Evolutionary conservation across 768 basidiomycete species (phyloP).

Genomic region (Termitomyces sp.): DNA sequence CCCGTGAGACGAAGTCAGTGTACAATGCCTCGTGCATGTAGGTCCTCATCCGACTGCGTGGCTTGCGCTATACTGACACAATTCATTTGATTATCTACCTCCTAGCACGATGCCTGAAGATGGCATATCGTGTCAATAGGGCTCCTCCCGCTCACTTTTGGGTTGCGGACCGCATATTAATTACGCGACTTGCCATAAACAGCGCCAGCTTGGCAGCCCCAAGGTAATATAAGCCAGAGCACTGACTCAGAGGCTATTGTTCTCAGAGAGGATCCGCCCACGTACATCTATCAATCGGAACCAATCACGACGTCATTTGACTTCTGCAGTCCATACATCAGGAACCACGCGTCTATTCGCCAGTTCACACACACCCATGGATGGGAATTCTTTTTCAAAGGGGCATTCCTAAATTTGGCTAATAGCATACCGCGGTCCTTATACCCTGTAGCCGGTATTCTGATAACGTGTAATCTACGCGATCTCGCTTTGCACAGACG

Average conservation of each 20-base stretch:
- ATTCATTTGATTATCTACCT: slow-evolving; percentile 1
- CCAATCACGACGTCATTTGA: slow-evolving; percentile 3
- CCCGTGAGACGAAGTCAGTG: slow-evolving; percentile 6
- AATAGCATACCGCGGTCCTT: background rate
- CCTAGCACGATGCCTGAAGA: background rate
- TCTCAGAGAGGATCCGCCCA: background rate
- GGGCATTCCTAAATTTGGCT: background rate
- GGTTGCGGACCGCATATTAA: background rate
- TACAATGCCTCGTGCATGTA: slow-evolving; percentile 8
- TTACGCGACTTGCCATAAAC: background rate
- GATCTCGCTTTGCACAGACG: background rate
- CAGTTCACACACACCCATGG: background rate
- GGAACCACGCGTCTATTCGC: background rate
- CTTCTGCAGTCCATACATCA: background rate
- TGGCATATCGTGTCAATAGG: background rate
- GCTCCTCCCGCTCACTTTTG: background rate
- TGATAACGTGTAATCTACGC: background rate
- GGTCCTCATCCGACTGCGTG: background rate
- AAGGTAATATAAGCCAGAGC: background rate
- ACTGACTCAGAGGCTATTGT: background rate
- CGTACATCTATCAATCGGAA: background rate
- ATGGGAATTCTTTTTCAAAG: background rate
- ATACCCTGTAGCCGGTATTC: background rate
- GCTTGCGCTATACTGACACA: background rate
- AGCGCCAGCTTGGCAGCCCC: background rate